These are phyloP conservation scores for Fusarium duplospermum DNA, from an alignment of 2,329 filamentous ascomycete species.

Conservation along the genomic window DNA sequence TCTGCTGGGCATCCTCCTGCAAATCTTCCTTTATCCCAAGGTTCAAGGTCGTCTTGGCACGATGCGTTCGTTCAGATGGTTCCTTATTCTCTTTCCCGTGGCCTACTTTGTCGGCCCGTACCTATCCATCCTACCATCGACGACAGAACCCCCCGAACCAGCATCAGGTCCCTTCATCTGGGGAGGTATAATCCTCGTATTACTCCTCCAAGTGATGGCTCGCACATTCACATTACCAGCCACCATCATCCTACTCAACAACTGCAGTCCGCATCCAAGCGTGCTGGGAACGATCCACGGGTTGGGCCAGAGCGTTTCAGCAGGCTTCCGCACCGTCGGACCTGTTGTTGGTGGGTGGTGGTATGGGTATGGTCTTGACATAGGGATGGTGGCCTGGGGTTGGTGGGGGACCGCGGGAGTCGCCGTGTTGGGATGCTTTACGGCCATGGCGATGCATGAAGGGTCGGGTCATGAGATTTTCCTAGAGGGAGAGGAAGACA, in stretches of 20 bases:
- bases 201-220: conserved; percentile 77
- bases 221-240: conserved; percentile 75
- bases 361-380: conserved; percentile 60
- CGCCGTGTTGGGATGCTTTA: conserved; percentile 66
- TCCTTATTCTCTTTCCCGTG: conserved; percentile 73
- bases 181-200: conserved; percentile 56
- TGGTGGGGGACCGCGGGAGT: conserved; percentile 64
- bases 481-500: conserved; percentile 58
- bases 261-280: conserved; percentile 68
- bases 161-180: conserved; percentile 32
- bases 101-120: conserved; percentile 78
- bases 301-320: conserved; percentile 62
- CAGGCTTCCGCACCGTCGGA: conserved; percentile 61
- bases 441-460: conserved; percentile 72
- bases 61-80: conserved; percentile 72
- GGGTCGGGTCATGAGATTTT: conserved; percentile 72
- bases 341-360: conserved; percentile 63
- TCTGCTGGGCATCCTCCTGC: conserved; percentile 74
- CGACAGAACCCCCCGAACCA: conserved; percentile 19
- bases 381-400: conserved; percentile 58
- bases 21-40: conserved; percentile 75
- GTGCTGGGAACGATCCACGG: conserved; percentile 70
- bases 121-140: conserved; percentile 61
- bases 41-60: conserved; percentile 74
- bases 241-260: conserved; percentile 70